Evolutionary conservation across 2,329 filamentous ascomycete species (phyloP), one percentile per base, ranked within the genome.

Genomic region (Ophiostoma piceae): DNA sequence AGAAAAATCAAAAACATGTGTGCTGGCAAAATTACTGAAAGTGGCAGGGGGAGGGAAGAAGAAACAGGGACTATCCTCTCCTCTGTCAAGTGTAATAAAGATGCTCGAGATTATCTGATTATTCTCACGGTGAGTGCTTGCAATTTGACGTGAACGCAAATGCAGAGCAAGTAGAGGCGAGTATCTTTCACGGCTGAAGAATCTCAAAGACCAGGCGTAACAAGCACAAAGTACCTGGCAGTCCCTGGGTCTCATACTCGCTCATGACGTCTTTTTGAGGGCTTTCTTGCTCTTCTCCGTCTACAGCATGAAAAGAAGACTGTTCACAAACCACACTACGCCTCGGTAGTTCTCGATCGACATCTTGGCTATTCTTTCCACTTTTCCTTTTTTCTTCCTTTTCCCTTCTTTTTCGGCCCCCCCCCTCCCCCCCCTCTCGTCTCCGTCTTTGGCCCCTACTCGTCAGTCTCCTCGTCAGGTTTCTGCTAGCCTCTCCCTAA

Each of bases 271-370:
- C 51, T 57, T 22, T 3, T 11, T 14, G 51, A 26, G 51, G 51
- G 51, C n/a, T 57, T 26, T 29, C 43, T 47, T 19, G 43, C 43
- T 47, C 16, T 19, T 47, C 43, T 47, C 43, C 43, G 43, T 47
- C 43, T 4, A 47, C 19, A 47, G 43, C 19, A 47, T 19, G 19
- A 47, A n/a, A 14, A 47, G 19, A n/a, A 47, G 43, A 47, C 43
- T 47, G 19, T 47, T 47, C 43, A 47, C 43, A 22, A 57, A 26
- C 16, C 62, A 65, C 14, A 65, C 16, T 19, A 37, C 19, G 29
- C 62, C 62, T 65, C 62, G 62, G 62, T 39, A 65, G 60, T 65
- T 65, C 62, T 65, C 8, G 62, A 66, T 66, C 39, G 41, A 19
- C 65, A 43, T 39, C 37, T 47, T 66, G 65, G 37, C 22, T 66